Evolutionary conservation across 768 basidiomycete species (phyloP).

Genomic region (Russula dissimulans): DNA sequence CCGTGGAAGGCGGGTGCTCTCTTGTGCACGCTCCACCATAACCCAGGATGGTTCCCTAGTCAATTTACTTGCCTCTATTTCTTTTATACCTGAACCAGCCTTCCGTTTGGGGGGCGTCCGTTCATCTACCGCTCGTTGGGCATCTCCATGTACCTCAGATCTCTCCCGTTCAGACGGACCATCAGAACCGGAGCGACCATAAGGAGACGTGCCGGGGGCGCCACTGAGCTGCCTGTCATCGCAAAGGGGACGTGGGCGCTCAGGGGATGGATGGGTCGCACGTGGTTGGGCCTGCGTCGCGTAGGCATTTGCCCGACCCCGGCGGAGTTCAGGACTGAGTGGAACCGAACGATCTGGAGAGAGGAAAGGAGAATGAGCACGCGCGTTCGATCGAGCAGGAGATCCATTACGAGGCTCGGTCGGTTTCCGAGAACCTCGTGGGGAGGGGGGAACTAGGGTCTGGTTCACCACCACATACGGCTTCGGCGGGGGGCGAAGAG

Average conservation of each 20-base stretch:
- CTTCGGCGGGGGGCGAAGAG: constrained; percentile 34
- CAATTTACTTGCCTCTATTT: constrained; percentile 2
- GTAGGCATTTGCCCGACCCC: constrained; percentile 8
- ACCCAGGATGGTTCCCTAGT: constrained; percentile 14
- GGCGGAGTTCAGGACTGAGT: constrained; percentile 10
- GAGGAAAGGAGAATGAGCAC: constrained; percentile 17
- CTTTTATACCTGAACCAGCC: constrained; percentile 1
- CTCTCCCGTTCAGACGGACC: constrained; percentile 40
- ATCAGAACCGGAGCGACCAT: constrained; percentile 43
- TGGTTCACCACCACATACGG: constrained; percentile 30
- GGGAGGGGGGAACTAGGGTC: constrained; percentile 17
- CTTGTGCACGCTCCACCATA: not conserved
- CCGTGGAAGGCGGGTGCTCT: constrained; percentile 1
- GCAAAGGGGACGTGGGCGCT: constrained; percentile 18
- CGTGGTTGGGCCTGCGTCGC: constrained; percentile 10
- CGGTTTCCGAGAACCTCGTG: constrained; percentile 12
- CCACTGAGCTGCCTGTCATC: constrained; percentile 5
- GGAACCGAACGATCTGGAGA: constrained; percentile 18
- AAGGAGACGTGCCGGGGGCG: constrained; percentile 21
- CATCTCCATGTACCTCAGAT: constrained; percentile 3
- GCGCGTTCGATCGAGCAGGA: constrained; percentile 11
- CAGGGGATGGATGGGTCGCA: constrained; percentile 19
- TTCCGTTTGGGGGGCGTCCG: constrained; percentile 6
- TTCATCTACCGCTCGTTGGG: constrained; percentile 3
- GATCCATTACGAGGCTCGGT: constrained; percentile 15